Evolutionary conservation across 805 yeast species (phyloP).

Genomic region (Cyberlindnera suaveolens): DNA sequence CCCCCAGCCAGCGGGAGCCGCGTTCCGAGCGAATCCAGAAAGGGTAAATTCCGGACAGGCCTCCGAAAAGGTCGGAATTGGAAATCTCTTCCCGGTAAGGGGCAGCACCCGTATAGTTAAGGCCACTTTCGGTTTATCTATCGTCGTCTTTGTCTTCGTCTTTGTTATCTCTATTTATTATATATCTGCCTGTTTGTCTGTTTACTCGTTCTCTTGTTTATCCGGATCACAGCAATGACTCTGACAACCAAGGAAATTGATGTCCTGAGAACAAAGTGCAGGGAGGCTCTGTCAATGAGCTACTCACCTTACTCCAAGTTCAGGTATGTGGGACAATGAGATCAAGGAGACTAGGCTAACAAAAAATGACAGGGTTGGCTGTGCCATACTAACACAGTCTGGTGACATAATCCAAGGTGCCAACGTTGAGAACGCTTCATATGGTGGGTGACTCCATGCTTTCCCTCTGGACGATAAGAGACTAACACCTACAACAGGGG

Average conservation of each 20-base stretch:
- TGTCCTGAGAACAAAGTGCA: slow-evolving; percentile 23
- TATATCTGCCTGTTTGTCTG: too few relatives aligned
- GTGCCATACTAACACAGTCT: slow-evolving; percentile 50
- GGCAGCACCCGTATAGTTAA: too few relatives aligned
- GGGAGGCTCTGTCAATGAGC: slow-evolving; percentile 34
- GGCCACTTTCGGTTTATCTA: too few relatives aligned
- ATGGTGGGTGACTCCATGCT: slow-evolving; percentile 38
- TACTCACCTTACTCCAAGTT: slow-evolving; percentile 44
- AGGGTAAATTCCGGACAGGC: too few relatives aligned
- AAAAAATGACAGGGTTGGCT: slow-evolving; percentile 57
- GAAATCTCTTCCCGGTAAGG: too few relatives aligned
- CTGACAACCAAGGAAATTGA: slow-evolving; percentile 18
- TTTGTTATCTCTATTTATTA: too few relatives aligned
- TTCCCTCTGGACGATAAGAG: background rate
- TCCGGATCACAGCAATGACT: too few relatives aligned
- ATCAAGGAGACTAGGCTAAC: background rate
- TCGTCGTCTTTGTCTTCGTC: too few relatives aligned
- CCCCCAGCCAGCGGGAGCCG: too few relatives aligned
- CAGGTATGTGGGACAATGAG: slow-evolving; percentile 13
- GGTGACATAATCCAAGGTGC: slow-evolving; percentile 63
- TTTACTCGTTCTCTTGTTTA: too few relatives aligned
- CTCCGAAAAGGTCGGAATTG: too few relatives aligned
- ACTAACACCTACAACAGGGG: slow-evolving; percentile 27
- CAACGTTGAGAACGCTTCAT: slow-evolving; percentile 90
- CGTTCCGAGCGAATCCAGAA: too few relatives aligned